phyloP scores from a whole-genome alignment of 192 early-diverging fungal species.

The Dissophora ornata region DNA sequence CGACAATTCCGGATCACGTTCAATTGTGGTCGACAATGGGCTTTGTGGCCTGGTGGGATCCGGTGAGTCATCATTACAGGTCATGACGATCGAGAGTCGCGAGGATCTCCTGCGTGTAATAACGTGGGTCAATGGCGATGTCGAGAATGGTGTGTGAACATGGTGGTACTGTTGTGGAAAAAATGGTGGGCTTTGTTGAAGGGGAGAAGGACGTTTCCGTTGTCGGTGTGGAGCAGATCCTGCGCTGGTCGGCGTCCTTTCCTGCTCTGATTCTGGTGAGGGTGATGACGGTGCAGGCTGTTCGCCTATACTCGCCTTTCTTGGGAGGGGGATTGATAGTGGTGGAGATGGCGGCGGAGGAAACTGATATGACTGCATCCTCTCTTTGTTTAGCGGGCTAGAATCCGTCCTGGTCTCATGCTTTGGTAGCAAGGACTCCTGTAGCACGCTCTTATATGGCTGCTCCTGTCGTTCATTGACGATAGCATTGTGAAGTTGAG shows the following conservation, averaged over 20 bases:
- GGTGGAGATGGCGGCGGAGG: conserved; percentile 43
- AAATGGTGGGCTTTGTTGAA: conserved; percentile 22
- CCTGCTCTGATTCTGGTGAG: conserved; percentile 1
- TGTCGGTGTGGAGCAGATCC: conserved; percentile 1
- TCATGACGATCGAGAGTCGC: conserved; percentile 48
- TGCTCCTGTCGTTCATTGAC: not conserved
- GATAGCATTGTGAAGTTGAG: not conserved
- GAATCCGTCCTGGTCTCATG: not conserved
- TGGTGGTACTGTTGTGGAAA: conserved; percentile 18
- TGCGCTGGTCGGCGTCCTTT: not conserved
- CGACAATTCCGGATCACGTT: not conserved
- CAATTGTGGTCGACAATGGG: conserved; percentile 2
- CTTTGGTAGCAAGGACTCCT: conserved; percentile 35
- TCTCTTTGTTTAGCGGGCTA: conserved; percentile 1
- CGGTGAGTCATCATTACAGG: conserved; percentile 42
- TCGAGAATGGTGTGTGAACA: conserved; percentile 28
- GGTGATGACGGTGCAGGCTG: not conserved
- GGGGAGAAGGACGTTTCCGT: not conserved
- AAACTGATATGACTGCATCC: conserved; percentile 27
- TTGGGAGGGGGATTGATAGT: conserved; percentile 31
- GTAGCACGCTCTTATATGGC: conserved; percentile 1
- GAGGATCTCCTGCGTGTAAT: conserved; percentile 46
- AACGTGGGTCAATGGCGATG: conserved; percentile 44
- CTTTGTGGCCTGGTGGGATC: conserved; percentile 26
- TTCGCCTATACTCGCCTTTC: not conserved